These are phyloP conservation scores for Limonium bicolor DNA, from an alignment of 148 eudicot genomes.

Conservation along the genomic window DNA sequence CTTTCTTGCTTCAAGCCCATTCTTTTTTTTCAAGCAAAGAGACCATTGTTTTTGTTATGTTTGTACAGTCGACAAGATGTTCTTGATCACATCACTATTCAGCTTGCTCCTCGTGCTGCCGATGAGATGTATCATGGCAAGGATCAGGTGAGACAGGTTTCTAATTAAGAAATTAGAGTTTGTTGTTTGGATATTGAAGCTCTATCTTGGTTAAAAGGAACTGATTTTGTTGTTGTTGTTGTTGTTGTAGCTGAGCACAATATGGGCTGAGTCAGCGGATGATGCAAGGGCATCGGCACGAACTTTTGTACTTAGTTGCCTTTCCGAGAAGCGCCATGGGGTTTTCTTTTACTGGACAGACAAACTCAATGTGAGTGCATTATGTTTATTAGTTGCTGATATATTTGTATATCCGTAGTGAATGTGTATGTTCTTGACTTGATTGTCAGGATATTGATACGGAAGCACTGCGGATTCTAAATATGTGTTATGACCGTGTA, in stretches of 20 bases:
- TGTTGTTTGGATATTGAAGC: neutral
- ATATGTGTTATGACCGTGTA: conserved; percentile 65
- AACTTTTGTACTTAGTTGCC: conserved; percentile 69
- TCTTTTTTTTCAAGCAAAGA: neutral
- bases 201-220: neutral
- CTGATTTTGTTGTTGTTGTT: neutral
- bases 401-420: neutral
- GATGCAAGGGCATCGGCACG: conserved; percentile 89
- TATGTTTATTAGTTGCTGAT: neutral
- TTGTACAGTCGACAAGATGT: conserved; percentile 72
- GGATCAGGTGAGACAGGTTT: conserved; percentile 37
- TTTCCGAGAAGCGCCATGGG: conserved; percentile 72
- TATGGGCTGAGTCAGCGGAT: conserved; percentile 85
- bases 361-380: conserved; percentile 41
- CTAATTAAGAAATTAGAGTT: neutral
- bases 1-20: neutral
- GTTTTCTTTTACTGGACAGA: conserved; percentile 70
- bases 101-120: conserved; percentile 89
- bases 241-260: conserved; percentile 64
- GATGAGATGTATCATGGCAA: conserved; percentile 83
- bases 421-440: conserved; percentile 1
- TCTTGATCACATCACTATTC: conserved; percentile 81
- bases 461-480: conserved; percentile 53
- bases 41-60: neutral
- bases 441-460: conserved; percentile 52